Conservation (phyloP, 495 filamentous ascomycete genomes). For the Rhizodiscina lignyota region DNA sequence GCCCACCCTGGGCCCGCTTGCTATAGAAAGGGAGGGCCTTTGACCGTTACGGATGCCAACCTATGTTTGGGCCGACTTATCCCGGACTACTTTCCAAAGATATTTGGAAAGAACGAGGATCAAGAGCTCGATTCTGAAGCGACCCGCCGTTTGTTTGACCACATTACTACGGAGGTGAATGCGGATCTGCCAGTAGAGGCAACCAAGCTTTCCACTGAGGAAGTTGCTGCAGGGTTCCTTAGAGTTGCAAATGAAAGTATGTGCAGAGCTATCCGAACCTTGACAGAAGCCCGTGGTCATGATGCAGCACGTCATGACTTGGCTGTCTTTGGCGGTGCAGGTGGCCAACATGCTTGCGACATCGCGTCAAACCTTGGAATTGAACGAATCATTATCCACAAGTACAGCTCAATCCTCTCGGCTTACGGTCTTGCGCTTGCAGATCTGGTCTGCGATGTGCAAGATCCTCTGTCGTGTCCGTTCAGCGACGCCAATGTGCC, state of each 20-base stretch:
- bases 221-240: constrained; percentile 6
- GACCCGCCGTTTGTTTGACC: background rate
- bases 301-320: constrained; percentile 5
- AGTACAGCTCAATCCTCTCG: constrained; percentile 5
- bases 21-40: constrained; percentile 7
- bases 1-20: constrained; percentile 6
- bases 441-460: constrained; percentile 6
- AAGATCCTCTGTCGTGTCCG: constrained; percentile 4
- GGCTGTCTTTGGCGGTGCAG: constrained; percentile 6
- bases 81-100: constrained; percentile 7
- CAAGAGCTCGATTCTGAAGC: constrained; percentile 5
- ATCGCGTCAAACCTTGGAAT: constrained; percentile 5
- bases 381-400: constrained; percentile 5
- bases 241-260: constrained; percentile 7
- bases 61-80: constrained; percentile 4
- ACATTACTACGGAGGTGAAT: constrained; percentile 2
- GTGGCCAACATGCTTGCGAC: constrained; percentile 7
- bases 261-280: constrained; percentile 5
- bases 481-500: background rate
- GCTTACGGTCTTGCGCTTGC: constrained; percentile 8
- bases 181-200: constrained; percentile 2
- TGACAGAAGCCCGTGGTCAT: constrained; percentile 6
- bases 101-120: constrained; percentile 6
- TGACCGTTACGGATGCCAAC: constrained; percentile 8
- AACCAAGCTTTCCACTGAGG: constrained; percentile 2